A percentile compares a stretch with the other conserved stretches of the same genome.
phyloP scores from a whole-genome alignment of 805 yeast species.

The Pichia cephalocereana region DNA sequence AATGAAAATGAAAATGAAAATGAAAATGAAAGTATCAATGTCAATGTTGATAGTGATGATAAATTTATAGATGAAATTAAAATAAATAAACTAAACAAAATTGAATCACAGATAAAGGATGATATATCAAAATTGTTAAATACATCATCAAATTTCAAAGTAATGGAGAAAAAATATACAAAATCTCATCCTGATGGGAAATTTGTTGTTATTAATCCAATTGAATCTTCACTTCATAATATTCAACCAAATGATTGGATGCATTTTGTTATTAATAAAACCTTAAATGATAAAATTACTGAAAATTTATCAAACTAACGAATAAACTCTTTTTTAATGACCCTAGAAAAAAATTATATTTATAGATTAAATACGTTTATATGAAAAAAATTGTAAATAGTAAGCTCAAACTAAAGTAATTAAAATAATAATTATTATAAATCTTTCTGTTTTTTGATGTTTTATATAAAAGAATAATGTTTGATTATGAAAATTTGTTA shows the following conservation, averaged over 20 bases:
- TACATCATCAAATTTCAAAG: background rate
- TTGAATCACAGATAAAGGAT: background rate
- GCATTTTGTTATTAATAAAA: background rate
- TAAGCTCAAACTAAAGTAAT: too few relatives aligned
- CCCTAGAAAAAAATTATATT: background rate
- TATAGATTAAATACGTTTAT: background rate
- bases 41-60: background rate
- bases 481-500: too few relatives aligned
- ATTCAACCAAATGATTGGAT: constrained; percentile 6
- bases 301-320: background rate
- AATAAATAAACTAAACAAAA: background rate
- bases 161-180: background rate
- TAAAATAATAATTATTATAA: too few relatives aligned
- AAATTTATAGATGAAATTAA: background rate
- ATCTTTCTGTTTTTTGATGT: too few relatives aligned
- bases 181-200: background rate
- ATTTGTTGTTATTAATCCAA: background rate
- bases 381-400: too few relatives aligned
- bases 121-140: background rate
- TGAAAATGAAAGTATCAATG: too few relatives aligned
- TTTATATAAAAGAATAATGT: too few relatives aligned
- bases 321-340: background rate
- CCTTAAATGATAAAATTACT: constrained; percentile 1
- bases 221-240: background rate
- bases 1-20: background rate